These are phyloP conservation scores for Immersiporthe knoxdaviesiana DNA, from an alignment of 2,329 filamentous ascomycete genomes.

Conservation along the genomic window DNA sequence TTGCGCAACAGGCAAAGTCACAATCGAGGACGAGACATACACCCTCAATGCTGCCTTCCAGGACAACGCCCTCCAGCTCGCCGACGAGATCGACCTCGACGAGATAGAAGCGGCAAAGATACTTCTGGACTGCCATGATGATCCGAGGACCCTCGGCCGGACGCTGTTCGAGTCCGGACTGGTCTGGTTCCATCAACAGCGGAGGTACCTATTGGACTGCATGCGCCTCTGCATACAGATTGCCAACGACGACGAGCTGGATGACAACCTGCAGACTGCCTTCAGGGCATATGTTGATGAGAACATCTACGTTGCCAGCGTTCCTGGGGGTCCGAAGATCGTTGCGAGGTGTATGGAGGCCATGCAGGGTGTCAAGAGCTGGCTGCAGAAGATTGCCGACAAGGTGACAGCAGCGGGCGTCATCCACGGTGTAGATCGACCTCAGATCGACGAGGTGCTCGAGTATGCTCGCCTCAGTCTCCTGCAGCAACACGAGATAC, in stretches of 20 bases:
- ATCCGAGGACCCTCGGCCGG: slow-evolving; percentile 70
- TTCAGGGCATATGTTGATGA: slow-evolving; percentile 60
- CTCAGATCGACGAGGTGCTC: slow-evolving; percentile 73
- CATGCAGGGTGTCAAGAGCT: slow-evolving; percentile 76
- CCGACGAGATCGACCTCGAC: slow-evolving; percentile 88
- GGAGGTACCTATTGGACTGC: slow-evolving; percentile 81
- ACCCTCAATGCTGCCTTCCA: slow-evolving; percentile 85
- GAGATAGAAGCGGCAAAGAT: slow-evolving; percentile 82
- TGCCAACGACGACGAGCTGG: slow-evolving; percentile 56
- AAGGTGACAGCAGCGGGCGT: slow-evolving; percentile 75
- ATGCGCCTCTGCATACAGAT: slow-evolving; percentile 78
- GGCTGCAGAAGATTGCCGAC: slow-evolving; percentile 76
- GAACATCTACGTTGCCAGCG: slow-evolving; percentile 56
- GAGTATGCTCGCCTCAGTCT: slow-evolving; percentile 81
- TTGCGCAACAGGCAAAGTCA: slow-evolving; percentile 68
- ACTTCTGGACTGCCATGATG: slow-evolving; percentile 73
- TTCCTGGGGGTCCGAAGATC: slow-evolving; percentile 58
- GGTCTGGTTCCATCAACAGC: slow-evolving; percentile 84
- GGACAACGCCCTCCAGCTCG: slow-evolving; percentile 77
- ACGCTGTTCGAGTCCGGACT: slow-evolving; percentile 77
- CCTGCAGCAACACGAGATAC: slow-evolving; percentile 84
- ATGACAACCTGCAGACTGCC: slow-evolving; percentile 50
- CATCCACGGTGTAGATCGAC: slow-evolving; percentile 65
- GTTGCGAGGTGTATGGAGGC: slow-evolving; percentile 74
- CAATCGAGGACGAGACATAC: slow-evolving; percentile 73